These are phyloP conservation scores for Erodium texanum DNA, from an alignment of 441 rosid genomes.

Conservation along the genomic window DNA sequence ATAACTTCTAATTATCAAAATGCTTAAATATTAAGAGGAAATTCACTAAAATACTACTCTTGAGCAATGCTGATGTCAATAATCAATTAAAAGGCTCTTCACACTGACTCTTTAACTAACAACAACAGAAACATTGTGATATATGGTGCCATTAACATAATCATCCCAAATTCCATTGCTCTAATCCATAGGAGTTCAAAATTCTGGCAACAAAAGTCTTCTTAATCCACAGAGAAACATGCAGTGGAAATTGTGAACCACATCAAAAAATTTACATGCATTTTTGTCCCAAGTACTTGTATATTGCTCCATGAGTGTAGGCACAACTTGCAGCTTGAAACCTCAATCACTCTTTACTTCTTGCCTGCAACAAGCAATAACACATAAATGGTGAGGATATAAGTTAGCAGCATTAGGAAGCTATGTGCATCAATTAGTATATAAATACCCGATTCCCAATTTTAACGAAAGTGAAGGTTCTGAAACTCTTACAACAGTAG, in stretches of 20 bases:
- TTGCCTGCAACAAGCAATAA: conserved; percentile 11
- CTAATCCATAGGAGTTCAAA: not conserved
- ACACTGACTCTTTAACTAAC: too few species aligned
- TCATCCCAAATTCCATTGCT: not conserved
- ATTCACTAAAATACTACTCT: too few species aligned
- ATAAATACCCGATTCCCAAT: not conserved
- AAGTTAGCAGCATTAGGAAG: not conserved
- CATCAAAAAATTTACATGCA: not conserved
- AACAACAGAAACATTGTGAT: too few species aligned
- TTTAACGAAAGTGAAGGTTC: not conserved
- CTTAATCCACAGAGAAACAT: not conserved
- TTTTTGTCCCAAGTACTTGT: not conserved
- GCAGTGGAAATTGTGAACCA: not conserved
- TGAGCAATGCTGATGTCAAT: too few species aligned
- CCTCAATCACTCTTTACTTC: conserved; percentile 6
- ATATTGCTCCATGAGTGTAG: not conserved
- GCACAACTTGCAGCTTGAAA: not conserved
- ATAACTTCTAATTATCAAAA: too few species aligned
- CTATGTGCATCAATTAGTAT: not conserved
- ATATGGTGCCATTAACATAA: not conserved
- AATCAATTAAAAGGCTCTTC: not conserved
- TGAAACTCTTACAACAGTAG: not conserved
- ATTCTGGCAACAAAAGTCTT: not conserved
- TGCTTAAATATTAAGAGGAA: too few species aligned
- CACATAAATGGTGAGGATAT: not conserved